Evolutionary conservation across 148 eudicot genomes (phyloP), one percentile per base, ranked within the genome.

Genomic region (Cornus suecica): DNA sequence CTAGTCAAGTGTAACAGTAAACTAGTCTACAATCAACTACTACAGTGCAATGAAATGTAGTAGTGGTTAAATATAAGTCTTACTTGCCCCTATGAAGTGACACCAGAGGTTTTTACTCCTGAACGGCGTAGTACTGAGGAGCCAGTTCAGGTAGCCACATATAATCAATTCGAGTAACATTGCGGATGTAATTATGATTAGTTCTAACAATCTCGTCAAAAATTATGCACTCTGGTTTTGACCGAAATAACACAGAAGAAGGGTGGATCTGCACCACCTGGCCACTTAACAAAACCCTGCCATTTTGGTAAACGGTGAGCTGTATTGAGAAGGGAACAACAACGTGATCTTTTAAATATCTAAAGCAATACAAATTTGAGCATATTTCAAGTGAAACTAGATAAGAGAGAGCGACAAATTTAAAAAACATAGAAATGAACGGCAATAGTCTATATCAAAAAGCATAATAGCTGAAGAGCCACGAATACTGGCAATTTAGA

Each of bases 131-230:
- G 65, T 60, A 85, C 28, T 85, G 86, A 74, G 98, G 93, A 79
- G 97, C 99, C 78, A 95, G 84, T 87, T 95, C 99, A 25, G 91
- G 85, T 76, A 95, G 83, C 99, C 99, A 95, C 82, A 87, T 76
- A 62, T 89, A 91, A 72, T 95, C 98, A 66, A 93, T 87, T 78
- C 88, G 87, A 25, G 94, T 83, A 66, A 95, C 83, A 34, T 88
- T 87, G 48, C 91, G 92, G 56, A 95, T 83, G 80, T 89, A 95
- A 72, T 84, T 87, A 71, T 91, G 84, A 75, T 75, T 92, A 27
- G 97, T 95, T 75, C 81, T 79, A 74, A 91, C 86, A 71, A 95
- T 73, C 74, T 95, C 90, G 62, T 93, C 79, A 58, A 87, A 95
- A 52, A 95, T 84, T 70, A 93, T 72, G 80, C 96, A 95, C 69